Conservation (phyloP, 1,284 basidiomycete genomes). For the Pulveroboletus sp. region DNA sequence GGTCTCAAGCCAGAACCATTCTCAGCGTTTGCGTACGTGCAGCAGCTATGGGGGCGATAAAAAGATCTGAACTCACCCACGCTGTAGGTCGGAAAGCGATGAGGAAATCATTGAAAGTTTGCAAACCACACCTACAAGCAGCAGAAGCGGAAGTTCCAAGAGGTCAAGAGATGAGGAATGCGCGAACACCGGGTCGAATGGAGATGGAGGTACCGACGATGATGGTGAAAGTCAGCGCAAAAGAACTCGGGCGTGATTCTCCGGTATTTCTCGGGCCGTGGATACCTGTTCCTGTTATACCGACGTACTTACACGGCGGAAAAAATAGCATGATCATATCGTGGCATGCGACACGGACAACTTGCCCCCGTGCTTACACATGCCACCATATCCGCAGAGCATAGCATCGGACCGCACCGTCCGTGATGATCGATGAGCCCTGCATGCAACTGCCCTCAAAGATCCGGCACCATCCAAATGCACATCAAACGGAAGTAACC, state of each 20-base stretch:
- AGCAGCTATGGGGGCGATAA: neutral
- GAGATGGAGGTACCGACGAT: neutral
- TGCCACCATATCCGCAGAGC: conserved; percentile 67
- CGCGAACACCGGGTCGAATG: neutral
- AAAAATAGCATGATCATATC: neutral
- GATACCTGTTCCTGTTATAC: conserved; percentile 1
- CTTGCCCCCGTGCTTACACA: conserved; percentile 47
- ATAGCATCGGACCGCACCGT: conserved; percentile 77
- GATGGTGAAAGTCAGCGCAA: conserved; percentile 12
- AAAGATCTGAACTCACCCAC: neutral
- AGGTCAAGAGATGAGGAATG: conserved; percentile 8
- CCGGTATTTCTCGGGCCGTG: neutral
- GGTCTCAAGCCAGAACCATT: conserved; percentile 19
- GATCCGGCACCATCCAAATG: conserved; percentile 23
- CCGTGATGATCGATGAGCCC: conserved; percentile 61
- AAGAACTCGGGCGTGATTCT: conserved; percentile 15
- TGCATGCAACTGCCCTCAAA: neutral
- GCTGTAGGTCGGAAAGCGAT: conserved; percentile 22
- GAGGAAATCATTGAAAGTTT: conserved; percentile 26
- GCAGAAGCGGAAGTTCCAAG: conserved; percentile 15
- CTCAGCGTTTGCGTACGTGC: conserved; percentile 22
- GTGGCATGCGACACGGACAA: conserved; percentile 42
- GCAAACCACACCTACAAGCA: conserved; percentile 25
- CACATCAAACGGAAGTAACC: conserved; percentile 72
- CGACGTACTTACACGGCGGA: neutral